Evolutionary conservation across 441 rosid species (phyloP).

Genomic region (Bocquillonia castaneifolia): DNA sequence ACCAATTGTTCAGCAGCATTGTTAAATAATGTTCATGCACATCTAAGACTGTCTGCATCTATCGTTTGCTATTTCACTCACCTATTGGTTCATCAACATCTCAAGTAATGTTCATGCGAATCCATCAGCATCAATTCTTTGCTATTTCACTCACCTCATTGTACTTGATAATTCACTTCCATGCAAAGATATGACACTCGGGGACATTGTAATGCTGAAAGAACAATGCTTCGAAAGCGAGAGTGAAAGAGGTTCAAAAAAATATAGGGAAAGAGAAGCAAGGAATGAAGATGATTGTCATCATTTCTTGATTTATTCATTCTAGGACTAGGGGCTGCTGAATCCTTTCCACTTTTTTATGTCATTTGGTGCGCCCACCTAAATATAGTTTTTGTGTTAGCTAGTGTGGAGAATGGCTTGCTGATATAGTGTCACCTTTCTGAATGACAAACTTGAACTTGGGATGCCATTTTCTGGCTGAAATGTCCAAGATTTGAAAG

Average conservation of each 20-base stretch:
- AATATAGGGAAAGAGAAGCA: neutral
- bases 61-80: no score
- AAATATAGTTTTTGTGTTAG: neutral
- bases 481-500: neutral
- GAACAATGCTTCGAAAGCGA: neutral
- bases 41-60: no score
- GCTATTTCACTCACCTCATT: neutral
- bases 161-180: neutral
- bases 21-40: no score
- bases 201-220: neutral
- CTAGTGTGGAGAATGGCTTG: neutral
- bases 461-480: neutral
- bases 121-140: neutral
- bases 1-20: no score
- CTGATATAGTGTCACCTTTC: neutral
- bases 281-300: neutral
- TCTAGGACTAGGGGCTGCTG: neutral
- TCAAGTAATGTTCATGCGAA: no score
- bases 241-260: no score
- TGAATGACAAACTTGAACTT: neutral
- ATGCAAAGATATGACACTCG: neutral
- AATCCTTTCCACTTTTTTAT: neutral
- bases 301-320: neutral
- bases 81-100: no score
- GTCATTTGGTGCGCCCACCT: neutral